Evolutionary conservation across 2,329 filamentous ascomycete genomes (phyloP).

Genomic region (Teratosphaeria gauchensis): DNA sequence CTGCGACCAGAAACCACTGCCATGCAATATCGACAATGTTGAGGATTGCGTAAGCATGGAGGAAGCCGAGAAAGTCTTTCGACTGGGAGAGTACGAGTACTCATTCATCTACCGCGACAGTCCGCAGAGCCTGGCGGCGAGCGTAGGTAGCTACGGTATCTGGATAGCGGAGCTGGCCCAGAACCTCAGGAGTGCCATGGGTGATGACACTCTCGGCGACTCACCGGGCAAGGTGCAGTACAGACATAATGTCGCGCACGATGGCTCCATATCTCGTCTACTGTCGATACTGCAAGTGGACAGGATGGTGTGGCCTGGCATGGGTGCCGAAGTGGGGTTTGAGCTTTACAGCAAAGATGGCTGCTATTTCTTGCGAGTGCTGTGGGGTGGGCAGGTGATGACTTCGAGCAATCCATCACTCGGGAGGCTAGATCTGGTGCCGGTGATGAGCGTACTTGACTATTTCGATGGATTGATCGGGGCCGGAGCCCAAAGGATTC

Average conservation of each 20-base stretch:
- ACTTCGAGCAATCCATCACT: constrained; percentile 58
- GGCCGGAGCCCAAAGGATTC: constrained; percentile 32
- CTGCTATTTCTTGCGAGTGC: constrained; percentile 51
- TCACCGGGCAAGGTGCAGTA: constrained; percentile 40
- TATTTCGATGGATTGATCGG: constrained; percentile 69
- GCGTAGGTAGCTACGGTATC: constrained; percentile 55
- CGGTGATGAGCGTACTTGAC: constrained; percentile 51
- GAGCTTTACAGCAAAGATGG: constrained; percentile 52
- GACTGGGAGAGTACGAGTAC: constrained; percentile 73
- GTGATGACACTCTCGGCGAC: constrained; percentile 26
- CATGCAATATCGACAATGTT: constrained; percentile 48
- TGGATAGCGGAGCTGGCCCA: constrained; percentile 63
- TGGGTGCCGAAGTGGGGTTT: constrained; percentile 71
- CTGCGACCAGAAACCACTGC: constrained; percentile 64
- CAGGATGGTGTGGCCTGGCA: constrained; percentile 74
- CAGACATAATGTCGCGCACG: constrained; percentile 71
- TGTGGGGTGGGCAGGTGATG: constrained; percentile 61
- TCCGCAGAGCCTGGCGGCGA: constrained; percentile 51
- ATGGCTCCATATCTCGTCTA: constrained; percentile 60
- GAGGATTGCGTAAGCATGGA: constrained; percentile 51
- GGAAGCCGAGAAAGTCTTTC: constrained; percentile 60
- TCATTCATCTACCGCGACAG: constrained; percentile 65
- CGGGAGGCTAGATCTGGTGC: constrained; percentile 62
- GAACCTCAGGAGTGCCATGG: constrained; percentile 47
- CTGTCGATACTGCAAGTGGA: constrained; percentile 63